Percentiles rank a stretch among this genome's conserved stretches.
These are phyloP conservation scores for Pneumocystis sp. DNA, from an alignment of 1,139 yeast species.

Conservation along the genomic window DNA sequence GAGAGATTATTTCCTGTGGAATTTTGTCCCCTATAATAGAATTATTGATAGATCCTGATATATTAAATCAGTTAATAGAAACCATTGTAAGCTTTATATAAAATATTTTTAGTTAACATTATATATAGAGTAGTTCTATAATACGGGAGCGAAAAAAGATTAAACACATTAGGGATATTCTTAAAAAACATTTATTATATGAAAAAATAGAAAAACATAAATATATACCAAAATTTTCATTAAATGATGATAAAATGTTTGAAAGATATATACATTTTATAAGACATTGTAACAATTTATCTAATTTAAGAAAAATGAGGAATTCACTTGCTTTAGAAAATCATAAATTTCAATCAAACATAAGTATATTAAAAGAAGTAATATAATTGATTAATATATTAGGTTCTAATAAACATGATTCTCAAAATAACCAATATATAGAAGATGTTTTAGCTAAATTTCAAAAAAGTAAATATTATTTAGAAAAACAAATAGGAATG, in stretches of 20 bases:
- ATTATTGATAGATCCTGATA: slow-evolving; percentile 58
- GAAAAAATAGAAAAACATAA: slow-evolving; percentile 1
- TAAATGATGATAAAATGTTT: slow-evolving; percentile 26
- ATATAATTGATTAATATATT: slow-evolving; percentile 14
- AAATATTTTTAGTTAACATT: not conserved
- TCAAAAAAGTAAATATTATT: slow-evolving; percentile 13
- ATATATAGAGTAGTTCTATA: slow-evolving; percentile 33
- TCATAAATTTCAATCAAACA: slow-evolving; percentile 16
- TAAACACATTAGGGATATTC: slow-evolving; percentile 50
- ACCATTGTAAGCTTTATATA: slow-evolving; percentile 28
- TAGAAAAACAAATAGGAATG: slow-evolving; percentile 18
- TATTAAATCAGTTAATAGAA: slow-evolving; percentile 53
- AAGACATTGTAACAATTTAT: slow-evolving; percentile 23
- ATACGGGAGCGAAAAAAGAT: slow-evolving; percentile 67
- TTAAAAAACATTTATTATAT: slow-evolving; percentile 38
- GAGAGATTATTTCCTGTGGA: slow-evolving; percentile 50
- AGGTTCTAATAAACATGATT: slow-evolving; percentile 21
- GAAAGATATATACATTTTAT: slow-evolving; percentile 32
- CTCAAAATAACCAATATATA: slow-evolving; percentile 19
- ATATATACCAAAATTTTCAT: slow-evolving; percentile 10
- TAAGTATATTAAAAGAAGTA: not conserved
- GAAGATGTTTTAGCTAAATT: slow-evolving; percentile 15
- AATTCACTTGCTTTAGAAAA: slow-evolving; percentile 28
- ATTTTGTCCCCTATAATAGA: slow-evolving; percentile 40
- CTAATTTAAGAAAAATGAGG: slow-evolving; percentile 32